These are phyloP conservation scores for Vitis riparia DNA, from an alignment of 164 flowering plant genomes.

Conservation along the genomic window DNA sequence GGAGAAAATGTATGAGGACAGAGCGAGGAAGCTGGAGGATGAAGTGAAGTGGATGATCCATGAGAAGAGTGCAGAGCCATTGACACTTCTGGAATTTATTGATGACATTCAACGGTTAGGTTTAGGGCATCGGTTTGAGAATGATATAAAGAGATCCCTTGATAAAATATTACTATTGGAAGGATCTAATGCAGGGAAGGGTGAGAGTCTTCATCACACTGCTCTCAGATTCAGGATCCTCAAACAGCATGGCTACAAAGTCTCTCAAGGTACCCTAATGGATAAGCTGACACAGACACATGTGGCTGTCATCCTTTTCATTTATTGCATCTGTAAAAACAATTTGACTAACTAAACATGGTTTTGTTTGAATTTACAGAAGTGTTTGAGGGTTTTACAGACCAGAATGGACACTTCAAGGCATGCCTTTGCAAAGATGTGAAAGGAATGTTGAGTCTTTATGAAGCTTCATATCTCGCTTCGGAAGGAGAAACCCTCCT, in stretches of 20 bases:
- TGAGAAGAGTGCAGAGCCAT: conserved; percentile 5
- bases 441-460: conserved; percentile 29
- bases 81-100: conserved; percentile 13
- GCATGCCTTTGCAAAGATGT: conserved; percentile 13
- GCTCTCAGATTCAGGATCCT: conserved; percentile 36
- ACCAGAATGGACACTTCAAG: conserved; percentile 13
- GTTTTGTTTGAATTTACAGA: conserved; percentile 13
- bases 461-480: conserved; percentile 31
- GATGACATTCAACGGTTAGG: conserved; percentile 28
- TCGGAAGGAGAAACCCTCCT: conserved; percentile 27
- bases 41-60: conserved; percentile 12
- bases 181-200: too few species aligned
- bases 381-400: conserved; percentile 25
- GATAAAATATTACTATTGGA: neutral
- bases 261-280: conserved; percentile 28
- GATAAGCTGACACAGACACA: too few species aligned
- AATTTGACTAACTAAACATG: too few species aligned
- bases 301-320: too few species aligned
- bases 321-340: too few species aligned
- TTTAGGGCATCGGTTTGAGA: conserved; percentile 11
- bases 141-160: conserved; percentile 13
- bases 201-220: conserved; percentile 10
- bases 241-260: conserved; percentile 28
- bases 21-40: neutral
- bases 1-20: too few species aligned